Conservation (phyloP, 768 basidiomycete species). For the Mycena filopes region DNA sequence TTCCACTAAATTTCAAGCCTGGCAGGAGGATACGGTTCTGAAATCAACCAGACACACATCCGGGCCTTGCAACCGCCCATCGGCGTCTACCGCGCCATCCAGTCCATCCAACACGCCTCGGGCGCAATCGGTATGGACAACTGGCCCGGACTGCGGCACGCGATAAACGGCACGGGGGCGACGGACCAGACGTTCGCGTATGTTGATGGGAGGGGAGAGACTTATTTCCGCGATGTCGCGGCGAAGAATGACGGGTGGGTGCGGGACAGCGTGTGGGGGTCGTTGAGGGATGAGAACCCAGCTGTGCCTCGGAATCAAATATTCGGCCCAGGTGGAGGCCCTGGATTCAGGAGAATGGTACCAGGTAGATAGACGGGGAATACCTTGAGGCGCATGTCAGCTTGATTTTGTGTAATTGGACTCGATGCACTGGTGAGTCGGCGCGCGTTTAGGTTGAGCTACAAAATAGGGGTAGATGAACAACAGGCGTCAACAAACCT, state of each 20-base stretch:
- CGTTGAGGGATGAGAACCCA: slow-evolving; percentile 40
- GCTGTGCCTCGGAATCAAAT: slow-evolving; percentile 43
- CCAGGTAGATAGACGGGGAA: neutral
- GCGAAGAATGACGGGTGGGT: slow-evolving; percentile 48
- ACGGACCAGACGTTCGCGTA: slow-evolving; percentile 47
- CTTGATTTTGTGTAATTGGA: too few relatives aligned
- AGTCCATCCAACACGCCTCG: slow-evolving; percentile 44
- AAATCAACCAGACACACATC: slow-evolving; percentile 43
- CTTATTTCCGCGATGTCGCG: slow-evolving; percentile 44
- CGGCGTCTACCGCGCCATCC: slow-evolving; percentile 38
- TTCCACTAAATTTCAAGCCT: neutral
- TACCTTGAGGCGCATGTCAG: too few relatives aligned
- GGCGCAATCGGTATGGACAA: slow-evolving; percentile 47
- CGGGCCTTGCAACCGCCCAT: slow-evolving; percentile 41
- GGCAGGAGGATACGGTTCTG: slow-evolving; percentile 43
- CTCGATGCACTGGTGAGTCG: too few relatives aligned
- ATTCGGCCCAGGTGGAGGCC: slow-evolving; percentile 43
- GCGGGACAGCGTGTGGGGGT: slow-evolving; percentile 44
- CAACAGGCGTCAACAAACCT: too few relatives aligned
- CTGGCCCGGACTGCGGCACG: slow-evolving; percentile 46
- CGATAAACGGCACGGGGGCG: slow-evolving; percentile 44
- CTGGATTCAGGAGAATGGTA: slow-evolving; percentile 41
- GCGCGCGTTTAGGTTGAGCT: too few relatives aligned
- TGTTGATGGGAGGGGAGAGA: slow-evolving; percentile 41
- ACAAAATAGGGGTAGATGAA: too few relatives aligned